Conservation (phyloP, 148 eudicot genomes). For the Cornus florida region DNA sequence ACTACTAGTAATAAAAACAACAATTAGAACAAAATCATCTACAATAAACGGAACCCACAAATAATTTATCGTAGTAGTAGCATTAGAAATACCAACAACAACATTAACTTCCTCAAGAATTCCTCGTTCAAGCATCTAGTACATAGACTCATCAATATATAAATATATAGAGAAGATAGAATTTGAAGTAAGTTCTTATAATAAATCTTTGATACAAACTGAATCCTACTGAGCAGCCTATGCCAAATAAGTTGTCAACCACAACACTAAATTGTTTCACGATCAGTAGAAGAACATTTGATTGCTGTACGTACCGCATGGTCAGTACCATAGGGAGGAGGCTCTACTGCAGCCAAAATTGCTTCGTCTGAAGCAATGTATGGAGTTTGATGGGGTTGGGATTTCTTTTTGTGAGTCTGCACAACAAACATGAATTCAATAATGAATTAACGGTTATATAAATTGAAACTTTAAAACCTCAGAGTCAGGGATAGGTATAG, state of each 20-base stretch:
- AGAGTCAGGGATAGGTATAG: conserved; percentile 1
- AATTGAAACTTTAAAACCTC: background rate
- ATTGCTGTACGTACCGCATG: conserved; percentile 57
- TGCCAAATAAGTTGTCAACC: background rate
- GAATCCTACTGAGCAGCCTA: background rate
- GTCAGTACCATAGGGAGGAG: conserved; percentile 81
- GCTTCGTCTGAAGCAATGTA: conserved; percentile 36
- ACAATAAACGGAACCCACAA: too few species aligned
- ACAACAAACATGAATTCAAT: conserved; percentile 12
- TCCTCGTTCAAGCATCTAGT: background rate
- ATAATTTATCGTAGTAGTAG: too few species aligned
- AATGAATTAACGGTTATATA: background rate
- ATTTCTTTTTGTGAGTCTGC: conserved; percentile 88
- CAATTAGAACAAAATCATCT: background rate
- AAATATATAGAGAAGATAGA: too few species aligned
- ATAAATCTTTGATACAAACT: background rate
- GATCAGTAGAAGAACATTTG: background rate
- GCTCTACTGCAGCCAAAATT: conserved; percentile 53
- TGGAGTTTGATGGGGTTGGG: conserved; percentile 28
- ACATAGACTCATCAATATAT: too few species aligned
- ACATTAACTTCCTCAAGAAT: background rate
- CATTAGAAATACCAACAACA: too few species aligned
- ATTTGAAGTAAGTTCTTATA: conserved; percentile 1
- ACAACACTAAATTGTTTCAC: background rate
- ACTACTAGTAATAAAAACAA: too few species aligned